Evolutionary conservation across 345 rosid genomes (phyloP), one percentile per base, ranked within the genome.

Genomic region (Acer saccharum): DNA sequence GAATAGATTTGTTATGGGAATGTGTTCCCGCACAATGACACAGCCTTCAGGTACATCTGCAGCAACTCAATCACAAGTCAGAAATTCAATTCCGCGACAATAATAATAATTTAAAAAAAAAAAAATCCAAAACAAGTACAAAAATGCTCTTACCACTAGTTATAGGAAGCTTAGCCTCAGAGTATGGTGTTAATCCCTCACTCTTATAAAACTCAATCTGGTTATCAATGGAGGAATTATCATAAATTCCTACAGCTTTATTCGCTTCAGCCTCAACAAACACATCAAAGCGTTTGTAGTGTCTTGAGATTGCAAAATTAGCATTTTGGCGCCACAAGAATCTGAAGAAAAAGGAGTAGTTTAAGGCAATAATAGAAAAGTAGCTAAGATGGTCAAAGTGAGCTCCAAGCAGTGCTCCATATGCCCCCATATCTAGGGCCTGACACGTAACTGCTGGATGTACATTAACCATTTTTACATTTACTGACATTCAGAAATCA

Each of bases 21-120:
- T 85, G 82, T 94, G 97, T 77, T 93, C 98, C 80, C 87, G 90
- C 54, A 94, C 87, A 76, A 94, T 85, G 20, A 90, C 93, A 73
- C 98, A 94, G 4, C 98, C 98, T 84, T 94, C 98, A n/a, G 98
- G 98, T 85, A 94, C 98, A 87, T 94, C 98, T 93, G 91, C 75
- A 78, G 60, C 78, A 77, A 70, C 50, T 14, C 65, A 68, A 65
- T 65, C 71, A 66, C 58, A 14, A 13, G 76, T 52, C 41, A 67
- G 63, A 76, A 78, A 67, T 43, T 65, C 73, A 72, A 23, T 4
- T 18, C 58, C 11, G 13, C 48, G n/a, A 44, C 39, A 12, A 6
- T 20, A 60, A 18, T 54, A 16, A 54, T 60, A 60, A 21, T 35
- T 4, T n/a, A n/a, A 23, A 5, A 35, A 35, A 35, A 60, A 23